Base-by-base conservation (phyloP, 2,329 filamentous ascomycete genomes). In the Talaromyces marneffei region DNA sequence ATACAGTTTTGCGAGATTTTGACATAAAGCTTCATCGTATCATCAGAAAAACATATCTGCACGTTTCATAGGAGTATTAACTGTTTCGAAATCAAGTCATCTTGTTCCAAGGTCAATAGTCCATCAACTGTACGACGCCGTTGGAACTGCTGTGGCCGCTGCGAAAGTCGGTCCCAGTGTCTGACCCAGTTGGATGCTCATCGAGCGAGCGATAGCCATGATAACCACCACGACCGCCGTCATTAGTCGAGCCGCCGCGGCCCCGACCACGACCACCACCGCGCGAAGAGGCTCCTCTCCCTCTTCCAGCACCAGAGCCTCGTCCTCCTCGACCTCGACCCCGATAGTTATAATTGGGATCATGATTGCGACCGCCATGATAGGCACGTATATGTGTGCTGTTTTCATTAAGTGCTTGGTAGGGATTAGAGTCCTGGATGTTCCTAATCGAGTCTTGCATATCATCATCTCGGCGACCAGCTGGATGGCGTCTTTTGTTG, bases 181-280 rank as follows among this genome's bases (percentile, higher is more conserved):
- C 74, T 53, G 70, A 69, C 5, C 67, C 70, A 61, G 64, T 66
- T 58, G 46, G 55, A n/a, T 77, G 74, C 66, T 91, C 88, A 70
- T 90, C 88, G 1, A 90, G 79, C 1, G 87, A 90, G 61, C 83
- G 82, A 71, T 91, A 90, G 48, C 79, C 77, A 63, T 81, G 78
- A 61, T 78, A 76, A 79, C 75, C 52, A 82, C 77, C 52, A 82
- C 77, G 23, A 29, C 27, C 50, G 10, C 12, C 20, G 7, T 46
- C 61, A 35, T 27, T 20, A 27, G 23, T 20, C 40, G 54, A 18
- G 10, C 82, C 79, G 52, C 82, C 78, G 59, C 77, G 75, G 6
- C 80, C 77, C 40, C 77, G 71, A n/a, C 78, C 77, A 62, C 79
- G 78, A 61, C 76, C 73, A 12, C 73, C 71, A 40, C 74, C 74